Base-by-base conservation (phyloP, 106 monocot genomes). In the Hemerocallis citrina region DNA sequence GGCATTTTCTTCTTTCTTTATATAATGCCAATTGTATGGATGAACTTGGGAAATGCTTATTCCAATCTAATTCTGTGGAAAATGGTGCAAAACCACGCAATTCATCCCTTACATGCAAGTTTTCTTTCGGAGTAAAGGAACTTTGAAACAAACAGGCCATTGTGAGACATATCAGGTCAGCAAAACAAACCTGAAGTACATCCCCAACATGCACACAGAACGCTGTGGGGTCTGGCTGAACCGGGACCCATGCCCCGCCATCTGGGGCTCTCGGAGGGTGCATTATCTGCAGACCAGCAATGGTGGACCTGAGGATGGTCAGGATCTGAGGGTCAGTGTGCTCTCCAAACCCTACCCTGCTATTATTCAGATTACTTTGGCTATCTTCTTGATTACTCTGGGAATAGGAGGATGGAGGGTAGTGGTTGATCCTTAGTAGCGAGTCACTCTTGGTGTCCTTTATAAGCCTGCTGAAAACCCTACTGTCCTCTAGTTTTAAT, bases 301-400 rank as follows among this genome's bases (percentile, higher is more conserved):
- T 77, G 46, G 80, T 95, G 31, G 86, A 89, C 30, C 89, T 51
- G 1, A 95, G 76, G 6, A 89, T 19, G 21, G 73, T 86, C 8
- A 95, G 41, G 32, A 95, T 71, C 66, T 95, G 94, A 31, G 94
- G 94, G 75, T 95, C 94, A 0, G 89, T 73, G 34, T 95, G 94
- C 74, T 95, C 94, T 24, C 94, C 94, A 28, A 95, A 95, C 11
- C 94, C 94, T 22, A 95, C 59, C 59, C 65, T 45, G 6, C 16
- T 10, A 21, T 30, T 54, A 4, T 68, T 11, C 15, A 15, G 14
- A 21, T 8, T 48, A 24, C 15, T 67, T 42, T 52, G 3, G n/a
- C 24, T 33, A 33, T 41, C 27, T 7, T 44, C 61, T 34, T 9
- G 28, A 30, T 7, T 19, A 12, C 52, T 51, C 32, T 50, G 47